Evolutionary conservation across 805 yeast genomes (phyloP).

Genomic region (Sugiyamaella valdiviana): DNA sequence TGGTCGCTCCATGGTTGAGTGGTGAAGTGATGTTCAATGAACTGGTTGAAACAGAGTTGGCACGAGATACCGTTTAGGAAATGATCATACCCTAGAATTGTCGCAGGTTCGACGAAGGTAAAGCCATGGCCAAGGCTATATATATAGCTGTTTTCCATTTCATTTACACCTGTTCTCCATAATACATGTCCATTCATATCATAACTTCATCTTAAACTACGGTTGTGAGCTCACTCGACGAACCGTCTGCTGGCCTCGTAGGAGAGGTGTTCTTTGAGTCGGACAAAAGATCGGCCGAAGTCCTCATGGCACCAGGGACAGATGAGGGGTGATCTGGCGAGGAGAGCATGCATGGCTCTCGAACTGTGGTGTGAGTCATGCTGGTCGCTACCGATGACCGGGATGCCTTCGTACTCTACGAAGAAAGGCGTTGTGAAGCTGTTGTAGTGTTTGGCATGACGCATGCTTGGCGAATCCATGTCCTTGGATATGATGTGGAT

Average conservation of each 20-base stretch:
- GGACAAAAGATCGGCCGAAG: slow-evolving; percentile 39
- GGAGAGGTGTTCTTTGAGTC: slow-evolving; percentile 39
- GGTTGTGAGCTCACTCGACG: no score
- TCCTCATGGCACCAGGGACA: slow-evolving; percentile 40
- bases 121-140: no score
- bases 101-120: no score
- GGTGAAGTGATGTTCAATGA: not conserved
- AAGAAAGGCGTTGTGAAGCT: slow-evolving; percentile 66
- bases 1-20: not conserved
- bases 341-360: slow-evolving; percentile 36
- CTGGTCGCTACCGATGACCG: slow-evolving; percentile 26
- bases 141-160: no score
- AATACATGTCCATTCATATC: no score
- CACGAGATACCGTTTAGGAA: no score
- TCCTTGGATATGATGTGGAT: slow-evolving; percentile 68
- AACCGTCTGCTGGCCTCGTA: slow-evolving; percentile 25
- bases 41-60: no score
- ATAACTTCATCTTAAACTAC: no score
- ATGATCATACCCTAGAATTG: no score
- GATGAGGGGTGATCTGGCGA: slow-evolving; percentile 33
- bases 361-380: slow-evolving; percentile 26
- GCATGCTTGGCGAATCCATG: slow-evolving; percentile 47
- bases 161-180: no score
- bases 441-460: slow-evolving; percentile 60
- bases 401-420: slow-evolving; percentile 46